Base-by-base conservation (phyloP, 2,329 filamentous ascomycete genomes). In the Knufia petricola region DNA sequence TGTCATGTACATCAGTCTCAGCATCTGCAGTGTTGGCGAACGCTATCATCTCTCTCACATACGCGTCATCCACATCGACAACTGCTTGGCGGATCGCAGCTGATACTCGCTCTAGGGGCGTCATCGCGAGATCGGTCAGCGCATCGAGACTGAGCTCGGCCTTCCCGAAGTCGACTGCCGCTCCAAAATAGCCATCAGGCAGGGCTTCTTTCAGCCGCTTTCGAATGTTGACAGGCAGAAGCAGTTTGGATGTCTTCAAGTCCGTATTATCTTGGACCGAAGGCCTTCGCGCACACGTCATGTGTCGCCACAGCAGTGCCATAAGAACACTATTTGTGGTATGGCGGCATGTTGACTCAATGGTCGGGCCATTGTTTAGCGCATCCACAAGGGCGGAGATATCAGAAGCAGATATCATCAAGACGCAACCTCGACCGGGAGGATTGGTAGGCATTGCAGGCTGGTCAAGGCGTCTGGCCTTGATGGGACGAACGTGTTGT, bases 221-320 rank as follows among this genome's bases (percentile, higher is more conserved):
- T 3, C 66, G 62, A 3, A 62, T 64, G 49, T 69, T 63, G 28
- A 69, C 59, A 1, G 67, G 63, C 36, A 69, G 63, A 34, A 66
- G 64, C 50, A 67, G 64, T 2, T 64, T 56, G 1, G 66, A 69
- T 0, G 57, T 55, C 4, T 62, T 61, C 19, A 58, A 30, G 6
- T 32, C 12, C 1, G 19, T 10, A 38, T 65, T 59, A 3, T 58
- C 60, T 26, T 64, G 55, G 2, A 69, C 52, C 30, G 52, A 62
- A 20, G 50, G 63, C 31, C 58, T 57, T 50, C 63, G 63, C 49
- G 47, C 63, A 52, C 63, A 55, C 45, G 54, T 54, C 55, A 59
- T 58, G 30, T 50, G 44, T 23, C 56, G 63, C 66, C 66, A 69
- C 48, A 69, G 59, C 7, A 68, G 53, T 1, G 66, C 64, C 12